Percentiles rank a stretch among this genome's conserved stretches.
Evolutionary conservation across 2,329 filamentous ascomycete species (phyloP).

Genomic region (Exophiala lecanii-corni): DNA sequence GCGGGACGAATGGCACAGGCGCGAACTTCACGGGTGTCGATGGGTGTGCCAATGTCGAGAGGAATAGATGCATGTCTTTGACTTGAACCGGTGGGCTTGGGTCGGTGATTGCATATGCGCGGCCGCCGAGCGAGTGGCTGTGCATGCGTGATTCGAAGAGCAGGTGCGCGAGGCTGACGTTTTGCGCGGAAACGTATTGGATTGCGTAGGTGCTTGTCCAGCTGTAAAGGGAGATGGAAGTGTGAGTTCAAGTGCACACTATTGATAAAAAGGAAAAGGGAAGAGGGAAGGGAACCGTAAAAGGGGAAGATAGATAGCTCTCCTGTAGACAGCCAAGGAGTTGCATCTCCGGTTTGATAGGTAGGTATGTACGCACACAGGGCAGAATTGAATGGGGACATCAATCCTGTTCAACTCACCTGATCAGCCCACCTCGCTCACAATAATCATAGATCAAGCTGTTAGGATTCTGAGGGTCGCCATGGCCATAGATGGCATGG

Average conservation of each 20-base stretch:
- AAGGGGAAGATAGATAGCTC: too few relatives aligned
- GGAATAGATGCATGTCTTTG: slow-evolving; percentile 31
- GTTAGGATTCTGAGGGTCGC: slow-evolving; percentile 36
- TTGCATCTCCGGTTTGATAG: too few relatives aligned
- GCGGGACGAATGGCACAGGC: slow-evolving; percentile 24
- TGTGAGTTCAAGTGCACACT: too few relatives aligned
- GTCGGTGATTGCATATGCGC: slow-evolving; percentile 50
- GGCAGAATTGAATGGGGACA: too few relatives aligned
- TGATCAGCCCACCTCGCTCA: too few relatives aligned
- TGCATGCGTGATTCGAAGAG: slow-evolving; percentile 50
- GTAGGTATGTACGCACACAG: too few relatives aligned
- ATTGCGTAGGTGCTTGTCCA: slow-evolving; percentile 47
- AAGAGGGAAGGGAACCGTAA: too few relatives aligned
- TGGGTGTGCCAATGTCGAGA: slow-evolving; percentile 29
- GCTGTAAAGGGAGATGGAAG: slow-evolving; percentile 17
- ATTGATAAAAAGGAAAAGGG: too few relatives aligned
- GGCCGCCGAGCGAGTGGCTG: slow-evolving; percentile 38
- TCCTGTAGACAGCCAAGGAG: too few relatives aligned
- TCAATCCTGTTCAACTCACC: too few relatives aligned
- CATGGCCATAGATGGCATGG: slow-evolving; percentile 51
- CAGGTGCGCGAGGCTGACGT: slow-evolving; percentile 52
- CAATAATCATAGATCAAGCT: slow-evolving; percentile 40
- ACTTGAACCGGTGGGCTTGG: slow-evolving; percentile 41
- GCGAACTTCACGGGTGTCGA: slow-evolving; percentile 30
- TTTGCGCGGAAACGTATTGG: slow-evolving; percentile 48